A percentile compares a stretch with the other conserved stretches of the same genome.
These are phyloP conservation scores for Cucurbita argyrosperma DNA, from an alignment of 306 rosid genomes.

Conservation along the genomic window DNA sequence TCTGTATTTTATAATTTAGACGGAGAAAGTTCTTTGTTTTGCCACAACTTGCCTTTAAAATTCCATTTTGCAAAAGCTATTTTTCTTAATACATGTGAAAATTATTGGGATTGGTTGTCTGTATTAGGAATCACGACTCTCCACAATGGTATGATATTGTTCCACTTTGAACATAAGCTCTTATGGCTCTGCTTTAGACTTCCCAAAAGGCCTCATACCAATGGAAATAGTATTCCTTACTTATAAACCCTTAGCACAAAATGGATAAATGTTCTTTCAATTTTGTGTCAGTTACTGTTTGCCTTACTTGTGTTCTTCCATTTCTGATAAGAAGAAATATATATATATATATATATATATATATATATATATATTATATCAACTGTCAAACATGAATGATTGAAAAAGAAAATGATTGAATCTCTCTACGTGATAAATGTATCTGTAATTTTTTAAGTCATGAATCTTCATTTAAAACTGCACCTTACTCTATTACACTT, in stretches of 20 bases:
- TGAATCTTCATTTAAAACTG: not conserved
- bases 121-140: not conserved
- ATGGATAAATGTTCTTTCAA: not conserved
- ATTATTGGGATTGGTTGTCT: not conserved
- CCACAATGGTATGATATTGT: too few relatives aligned
- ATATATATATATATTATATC: too few relatives aligned
- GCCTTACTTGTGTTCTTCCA: not conserved
- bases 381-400: not conserved
- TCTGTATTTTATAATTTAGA: not conserved
- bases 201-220: too few relatives aligned
- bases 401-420: too few relatives aligned
- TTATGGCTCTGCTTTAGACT: too few relatives aligned
- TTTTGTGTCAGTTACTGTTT: not conserved
- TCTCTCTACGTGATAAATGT: not conserved
- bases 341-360: too few relatives aligned
- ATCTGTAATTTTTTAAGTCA: not conserved
- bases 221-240: too few relatives aligned
- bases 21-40: not conserved
- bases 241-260: not conserved
- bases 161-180: too few relatives aligned
- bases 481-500: constrained; percentile 32
- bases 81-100: not conserved
- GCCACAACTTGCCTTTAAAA: not conserved
- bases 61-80: not conserved
- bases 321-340: not conserved